Conservation (phyloP, 179 eudicot species). For the Drosera spatulata region DNA sequence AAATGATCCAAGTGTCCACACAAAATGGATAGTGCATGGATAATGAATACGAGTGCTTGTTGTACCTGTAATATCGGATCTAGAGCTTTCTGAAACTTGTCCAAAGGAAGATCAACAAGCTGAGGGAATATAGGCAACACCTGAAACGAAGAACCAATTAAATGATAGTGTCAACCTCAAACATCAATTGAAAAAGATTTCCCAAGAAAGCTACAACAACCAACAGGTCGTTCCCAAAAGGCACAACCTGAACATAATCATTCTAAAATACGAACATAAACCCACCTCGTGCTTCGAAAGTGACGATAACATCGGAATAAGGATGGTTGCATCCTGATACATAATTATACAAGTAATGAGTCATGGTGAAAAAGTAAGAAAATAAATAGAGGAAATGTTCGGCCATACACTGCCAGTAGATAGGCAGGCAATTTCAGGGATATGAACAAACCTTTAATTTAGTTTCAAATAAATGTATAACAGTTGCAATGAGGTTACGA, state of each 20-base stretch:
- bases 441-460: constrained; percentile 55
- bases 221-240: background rate
- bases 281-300: constrained; percentile 74
- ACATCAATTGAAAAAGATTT: too few relatives aligned
- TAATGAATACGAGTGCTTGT: too few relatives aligned
- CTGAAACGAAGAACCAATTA: too few relatives aligned
- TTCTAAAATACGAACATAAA: background rate
- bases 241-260: background rate
- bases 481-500: constrained; percentile 61
- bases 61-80: too few relatives aligned
- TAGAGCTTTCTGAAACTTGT: too few relatives aligned
- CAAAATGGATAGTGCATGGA: too few relatives aligned
- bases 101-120: too few relatives aligned
- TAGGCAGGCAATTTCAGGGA: constrained; percentile 2
- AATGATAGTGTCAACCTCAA: too few relatives aligned
- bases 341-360: constrained; percentile 13
- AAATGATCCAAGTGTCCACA: too few relatives aligned
- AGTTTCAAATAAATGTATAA: constrained; percentile 78
- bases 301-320: constrained; percentile 73
- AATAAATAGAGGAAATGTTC: background rate
- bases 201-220: background rate
- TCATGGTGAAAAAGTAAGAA: constrained; percentile 5
- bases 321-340: constrained; percentile 66
- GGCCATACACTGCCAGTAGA: background rate
- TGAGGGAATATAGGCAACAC: too few relatives aligned